A percentile compares a stretch with the other conserved stretches of the same genome.
Conservation (phyloP, 2,329 filamentous ascomycete species). For the Alternaria gaisen region DNA sequence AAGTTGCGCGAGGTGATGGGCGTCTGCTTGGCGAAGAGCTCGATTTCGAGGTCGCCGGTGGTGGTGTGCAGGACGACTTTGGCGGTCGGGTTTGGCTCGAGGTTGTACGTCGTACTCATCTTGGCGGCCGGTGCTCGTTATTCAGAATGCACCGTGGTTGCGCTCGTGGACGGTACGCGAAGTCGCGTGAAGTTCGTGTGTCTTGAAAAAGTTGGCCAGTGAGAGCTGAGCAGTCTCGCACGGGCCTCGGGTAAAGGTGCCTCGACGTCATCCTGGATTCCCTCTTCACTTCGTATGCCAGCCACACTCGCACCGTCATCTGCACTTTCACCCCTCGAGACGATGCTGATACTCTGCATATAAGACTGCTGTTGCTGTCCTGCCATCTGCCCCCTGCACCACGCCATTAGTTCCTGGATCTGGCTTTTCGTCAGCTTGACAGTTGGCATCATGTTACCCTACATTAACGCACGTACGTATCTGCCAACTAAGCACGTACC, state of each 20-base stretch:
- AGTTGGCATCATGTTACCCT: conserved; percentile 65
- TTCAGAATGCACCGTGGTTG: background rate
- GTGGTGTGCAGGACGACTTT: conserved; percentile 92
- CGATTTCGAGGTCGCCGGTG: conserved; percentile 85
- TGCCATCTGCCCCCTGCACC: background rate
- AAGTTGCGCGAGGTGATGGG: conserved; percentile 94
- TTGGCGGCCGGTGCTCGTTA: conserved; percentile 7
- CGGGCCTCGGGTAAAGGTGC: conserved; percentile 10
- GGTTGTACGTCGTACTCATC: conserved; percentile 93
- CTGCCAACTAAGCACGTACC: background rate
- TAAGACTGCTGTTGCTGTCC: conserved; percentile 14
- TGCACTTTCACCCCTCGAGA: conserved; percentile 13
- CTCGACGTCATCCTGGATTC: conserved; percentile 22
- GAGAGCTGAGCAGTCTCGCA: conserved; percentile 12
- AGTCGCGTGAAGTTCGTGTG: conserved; percentile 9
- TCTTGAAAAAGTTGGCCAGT: conserved; percentile 16
- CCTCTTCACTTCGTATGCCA: conserved; percentile 8
- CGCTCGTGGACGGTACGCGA: conserved; percentile 1
- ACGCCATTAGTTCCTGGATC: background rate
- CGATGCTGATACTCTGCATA: conserved; percentile 25
- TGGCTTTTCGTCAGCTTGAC: background rate
- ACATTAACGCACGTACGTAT: conserved; percentile 67
- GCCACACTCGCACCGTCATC: conserved; percentile 11
- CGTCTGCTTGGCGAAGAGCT: conserved; percentile 94
- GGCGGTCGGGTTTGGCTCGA: conserved; percentile 92